These are phyloP conservation scores for Elaphomyces granulatus DNA, from an alignment of 495 filamentous ascomycete genomes.

Conservation along the genomic window DNA sequence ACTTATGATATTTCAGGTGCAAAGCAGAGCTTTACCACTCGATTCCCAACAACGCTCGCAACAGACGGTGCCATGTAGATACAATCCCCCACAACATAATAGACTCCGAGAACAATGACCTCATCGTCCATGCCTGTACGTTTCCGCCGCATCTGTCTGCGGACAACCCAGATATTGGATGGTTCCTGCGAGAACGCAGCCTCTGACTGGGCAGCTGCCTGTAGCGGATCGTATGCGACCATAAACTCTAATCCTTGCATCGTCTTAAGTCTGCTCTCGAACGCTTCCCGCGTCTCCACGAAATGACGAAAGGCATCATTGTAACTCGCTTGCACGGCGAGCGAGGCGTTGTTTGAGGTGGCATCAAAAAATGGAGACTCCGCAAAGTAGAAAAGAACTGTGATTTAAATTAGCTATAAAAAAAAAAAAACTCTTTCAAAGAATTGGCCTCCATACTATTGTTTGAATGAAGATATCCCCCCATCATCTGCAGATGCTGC, in stretches of 20 bases:
- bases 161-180: constrained; percentile 77
- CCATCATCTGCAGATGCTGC: constrained; percentile 43
- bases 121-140: constrained; percentile 45
- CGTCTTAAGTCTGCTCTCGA: constrained; percentile 59
- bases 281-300: constrained; percentile 54
- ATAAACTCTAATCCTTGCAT: constrained; percentile 79
- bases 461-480: constrained; percentile 37
- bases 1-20: neutral
- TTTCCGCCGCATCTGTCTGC: constrained; percentile 67
- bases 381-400: constrained; percentile 79
- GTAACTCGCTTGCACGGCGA: constrained; percentile 60
- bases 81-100: constrained; percentile 72
- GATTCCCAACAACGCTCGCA: constrained; percentile 56
- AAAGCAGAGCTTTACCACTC: constrained; percentile 43
- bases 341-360: constrained; percentile 71
- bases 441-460: constrained; percentile 21
- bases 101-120: constrained; percentile 57
- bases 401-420: neutral
- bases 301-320: constrained; percentile 53
- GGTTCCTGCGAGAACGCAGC: constrained; percentile 38
- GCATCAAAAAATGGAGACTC: constrained; percentile 82
- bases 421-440: neutral
- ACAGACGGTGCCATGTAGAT: constrained; percentile 83
- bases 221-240: constrained; percentile 55
- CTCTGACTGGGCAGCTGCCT: constrained; percentile 46